Percentiles rank a stretch among this genome's conserved stretches.
phyloP scores from a whole-genome alignment of 768 basidiomycete genomes.

The Suillus sp. region DNA sequence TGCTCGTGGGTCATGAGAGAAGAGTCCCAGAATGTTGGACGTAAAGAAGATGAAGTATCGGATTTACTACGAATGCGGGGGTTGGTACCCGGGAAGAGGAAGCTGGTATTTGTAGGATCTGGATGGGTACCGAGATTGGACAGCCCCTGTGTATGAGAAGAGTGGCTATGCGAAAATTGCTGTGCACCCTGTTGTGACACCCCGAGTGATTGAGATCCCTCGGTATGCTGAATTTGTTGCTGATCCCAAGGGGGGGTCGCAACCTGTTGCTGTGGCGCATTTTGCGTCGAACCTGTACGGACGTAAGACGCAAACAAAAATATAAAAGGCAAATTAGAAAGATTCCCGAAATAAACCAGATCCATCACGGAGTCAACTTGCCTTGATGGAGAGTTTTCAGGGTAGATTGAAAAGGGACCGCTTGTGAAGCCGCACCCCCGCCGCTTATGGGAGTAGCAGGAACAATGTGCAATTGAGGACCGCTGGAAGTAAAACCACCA shows the following conservation, averaged over 20 bases:
- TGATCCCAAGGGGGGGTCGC: constrained; percentile 39
- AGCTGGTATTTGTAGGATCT: constrained; percentile 40
- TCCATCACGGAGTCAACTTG: constrained; percentile 39
- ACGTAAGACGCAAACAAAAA: constrained; percentile 27
- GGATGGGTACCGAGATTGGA: constrained; percentile 35
- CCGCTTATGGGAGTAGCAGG: constrained; percentile 81
- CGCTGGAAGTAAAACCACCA: constrained; percentile 45
- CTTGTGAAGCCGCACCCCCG: constrained; percentile 49
- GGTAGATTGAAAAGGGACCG: constrained; percentile 54
- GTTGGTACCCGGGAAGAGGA: constrained; percentile 40
- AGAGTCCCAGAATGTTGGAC: constrained; percentile 56
- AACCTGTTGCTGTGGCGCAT: constrained; percentile 34
- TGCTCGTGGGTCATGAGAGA: constrained; percentile 41
- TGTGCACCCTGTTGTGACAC: constrained; percentile 32
- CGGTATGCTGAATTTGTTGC: constrained; percentile 39
- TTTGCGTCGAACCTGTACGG: constrained; percentile 36
- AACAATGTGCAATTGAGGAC: constrained; percentile 75
- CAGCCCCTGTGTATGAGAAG: constrained; percentile 38
- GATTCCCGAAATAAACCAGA: constrained; percentile 35
- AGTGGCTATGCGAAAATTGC: constrained; percentile 37
- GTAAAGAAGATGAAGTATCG: constrained; percentile 51
- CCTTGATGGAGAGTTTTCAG: constrained; percentile 55
- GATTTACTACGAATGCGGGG: constrained; percentile 59
- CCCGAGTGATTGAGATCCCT: constrained; percentile 32
- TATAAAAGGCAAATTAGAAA: constrained; percentile 31